These are phyloP conservation scores for Phytophthora capsici DNA, from an alignment of 352 stramenopile genomes.

Conservation along the genomic window DNA sequence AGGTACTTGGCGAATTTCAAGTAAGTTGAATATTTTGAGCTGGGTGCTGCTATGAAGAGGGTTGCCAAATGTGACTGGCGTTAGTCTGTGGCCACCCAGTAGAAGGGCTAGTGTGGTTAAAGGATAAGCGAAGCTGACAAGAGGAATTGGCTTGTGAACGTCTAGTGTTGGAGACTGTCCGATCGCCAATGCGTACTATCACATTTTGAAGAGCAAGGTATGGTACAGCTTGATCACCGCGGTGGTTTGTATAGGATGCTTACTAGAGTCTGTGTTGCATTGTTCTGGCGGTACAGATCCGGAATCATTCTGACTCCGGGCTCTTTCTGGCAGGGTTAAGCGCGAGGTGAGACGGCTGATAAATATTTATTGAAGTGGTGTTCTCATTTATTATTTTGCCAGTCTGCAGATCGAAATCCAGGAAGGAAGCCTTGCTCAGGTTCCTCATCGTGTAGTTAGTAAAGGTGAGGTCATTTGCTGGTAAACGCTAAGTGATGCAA, in stretches of 20 bases:
- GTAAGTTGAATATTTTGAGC: conserved; percentile 37
- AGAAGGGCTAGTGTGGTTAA: not conserved
- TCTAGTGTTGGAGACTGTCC: conserved; percentile 52
- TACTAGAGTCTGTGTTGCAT: conserved; percentile 7
- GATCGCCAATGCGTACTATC: conserved; percentile 59
- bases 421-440: conserved; percentile 35
- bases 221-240: not conserved
- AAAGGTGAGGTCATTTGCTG: conserved; percentile 29
- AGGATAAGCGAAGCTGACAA: not conserved
- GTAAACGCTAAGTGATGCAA: not conserved
- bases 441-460: conserved; percentile 35
- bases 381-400: not conserved
- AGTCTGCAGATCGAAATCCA: conserved; percentile 57
- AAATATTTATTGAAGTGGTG: not conserved
- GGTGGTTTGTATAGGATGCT: not conserved
- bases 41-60: conserved; percentile 13
- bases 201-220: conserved; percentile 66
- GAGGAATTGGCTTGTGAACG: not conserved
- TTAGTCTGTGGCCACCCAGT: not conserved
- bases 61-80: conserved; percentile 2
- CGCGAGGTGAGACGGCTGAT: conserved; percentile 22
- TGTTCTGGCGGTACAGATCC: conserved; percentile 34
- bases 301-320: conserved; percentile 48
- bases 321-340: conserved; percentile 45
- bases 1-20: conserved; percentile 46